Conservation (phyloP, 352 stramenopile species). For the Phytopythium boreale region DNA sequence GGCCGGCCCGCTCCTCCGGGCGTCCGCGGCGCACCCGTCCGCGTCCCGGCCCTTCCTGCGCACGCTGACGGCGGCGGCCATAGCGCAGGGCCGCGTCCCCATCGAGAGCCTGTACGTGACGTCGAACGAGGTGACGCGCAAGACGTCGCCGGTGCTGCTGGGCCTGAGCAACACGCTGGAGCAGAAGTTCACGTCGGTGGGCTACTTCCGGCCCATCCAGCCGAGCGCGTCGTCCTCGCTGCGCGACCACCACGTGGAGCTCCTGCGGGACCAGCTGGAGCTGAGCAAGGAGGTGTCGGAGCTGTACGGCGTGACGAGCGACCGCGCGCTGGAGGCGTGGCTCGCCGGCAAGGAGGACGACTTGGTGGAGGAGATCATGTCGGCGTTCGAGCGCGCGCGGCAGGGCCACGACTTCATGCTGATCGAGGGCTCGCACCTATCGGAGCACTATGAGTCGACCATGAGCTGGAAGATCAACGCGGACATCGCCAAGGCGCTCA, state of each 20-base stretch:
- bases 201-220: conserved; percentile 79
- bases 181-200: conserved; percentile 67
- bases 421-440: conserved; percentile 71
- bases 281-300: conserved; percentile 31
- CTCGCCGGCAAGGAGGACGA: conserved; percentile 62
- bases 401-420: conserved; percentile 81
- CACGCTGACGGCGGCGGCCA: conserved; percentile 30
- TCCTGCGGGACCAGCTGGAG: conserved; percentile 62
- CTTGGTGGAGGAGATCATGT: conserved; percentile 65
- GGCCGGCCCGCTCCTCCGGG: neutral
- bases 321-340: conserved; percentile 46
- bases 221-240: conserved; percentile 25
- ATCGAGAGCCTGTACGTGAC: conserved; percentile 68
- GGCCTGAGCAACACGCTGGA: conserved; percentile 65
- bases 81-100: conserved; percentile 38
- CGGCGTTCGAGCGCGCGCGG: conserved; percentile 49
- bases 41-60: neutral
- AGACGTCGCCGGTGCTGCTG: conserved; percentile 69
- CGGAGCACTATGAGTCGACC: conserved; percentile 51
- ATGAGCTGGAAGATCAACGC: conserved; percentile 83
- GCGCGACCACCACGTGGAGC: conserved; percentile 65
- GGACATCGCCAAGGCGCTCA: conserved; percentile 71
- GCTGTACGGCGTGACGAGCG: conserved; percentile 61
- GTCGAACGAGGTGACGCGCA: conserved; percentile 56
- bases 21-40: neutral